These are phyloP conservation scores for Wickerhamomyces sp. DNA, from an alignment of 1,139 yeast genomes.

Conservation along the genomic window DNA sequence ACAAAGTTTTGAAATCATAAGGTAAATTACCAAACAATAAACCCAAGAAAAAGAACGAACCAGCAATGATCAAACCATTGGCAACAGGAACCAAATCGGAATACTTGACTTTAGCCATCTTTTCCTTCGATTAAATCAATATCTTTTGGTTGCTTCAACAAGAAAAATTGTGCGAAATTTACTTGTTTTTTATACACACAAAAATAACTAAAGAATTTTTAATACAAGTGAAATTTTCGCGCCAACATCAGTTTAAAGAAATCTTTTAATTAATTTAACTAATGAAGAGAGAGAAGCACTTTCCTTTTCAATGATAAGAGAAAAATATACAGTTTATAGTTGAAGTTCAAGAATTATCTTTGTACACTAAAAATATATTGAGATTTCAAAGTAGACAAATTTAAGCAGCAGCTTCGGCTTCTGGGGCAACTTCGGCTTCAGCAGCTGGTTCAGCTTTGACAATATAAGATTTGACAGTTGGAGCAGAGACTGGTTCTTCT, in stretches of 20 bases:
- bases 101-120: conserved; percentile 28
- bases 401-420: neutral
- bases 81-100: conserved; percentile 49
- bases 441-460: conserved; percentile 15
- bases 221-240: too few species aligned
- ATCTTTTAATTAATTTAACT: too few species aligned
- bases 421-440: conserved; percentile 14
- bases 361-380: too few species aligned
- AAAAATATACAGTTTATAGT: too few species aligned
- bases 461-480: conserved; percentile 76
- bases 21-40: conserved; percentile 74
- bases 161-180: too few species aligned
- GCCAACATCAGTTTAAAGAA: too few species aligned
- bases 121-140: neutral
- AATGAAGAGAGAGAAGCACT: too few species aligned
- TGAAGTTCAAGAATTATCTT: too few species aligned
- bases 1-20: conserved; percentile 76
- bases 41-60: conserved; percentile 66
- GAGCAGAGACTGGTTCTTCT: conserved; percentile 84
- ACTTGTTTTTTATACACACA: too few species aligned
- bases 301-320: too few species aligned
- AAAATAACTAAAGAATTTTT: too few species aligned
- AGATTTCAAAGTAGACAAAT: too few species aligned
- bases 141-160: neutral
- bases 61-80: conserved; percentile 39